Evolutionary conservation across 2,329 filamentous ascomycete species (phyloP), one percentile per base, ranked within the genome.

Genomic region (Ophiostoma sp.): DNA sequence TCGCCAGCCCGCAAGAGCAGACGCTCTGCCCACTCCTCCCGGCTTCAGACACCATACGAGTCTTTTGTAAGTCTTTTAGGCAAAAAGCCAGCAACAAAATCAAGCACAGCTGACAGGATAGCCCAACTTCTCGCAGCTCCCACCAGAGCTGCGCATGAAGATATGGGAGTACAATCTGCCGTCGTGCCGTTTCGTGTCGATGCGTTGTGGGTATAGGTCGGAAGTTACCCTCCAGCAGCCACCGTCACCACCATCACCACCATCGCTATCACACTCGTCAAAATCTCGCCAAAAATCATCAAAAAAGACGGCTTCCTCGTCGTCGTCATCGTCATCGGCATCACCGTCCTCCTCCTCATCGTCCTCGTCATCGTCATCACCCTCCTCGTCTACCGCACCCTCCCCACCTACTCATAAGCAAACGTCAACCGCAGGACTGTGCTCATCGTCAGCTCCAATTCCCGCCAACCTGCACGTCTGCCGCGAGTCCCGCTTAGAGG

Each of bases 131-230:
- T 72, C 77, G 23, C 75, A 74, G 60, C 81, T 85, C 0, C 83
- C 83, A 1, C 74, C 79, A 15, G 83, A 85, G 73, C 76, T 85
- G 20, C 81, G 83, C 13, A 76, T 84, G 33, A 81, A 79, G 70
- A 82, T 85, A 67, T 85, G 83, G 83, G 77, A 77, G 57, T 77
- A 81, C 73, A 83, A 79, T 73, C 76, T 83, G 23, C 80, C 82
- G 0, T 74, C 76, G 17, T 76, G 79, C 13, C 81, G 83, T 41
- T 76, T 85, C 67, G 80, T 85, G 35, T 78, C 81, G 1, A 76
- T 84, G 39, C 78, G 76, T 60, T 83, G 81, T 64, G 73, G 73
- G 1, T 36, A 60, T 15, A 52, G 10, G 11, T 64, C 67, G 11
- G 35, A 65, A 4, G 10, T 15, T 3, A 3, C 6, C 11, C 8